Evolutionary conservation across 495 filamentous ascomycete species (phyloP), one percentile per base, ranked within the genome.

Genomic region (Endocarpon pusillum): DNA sequence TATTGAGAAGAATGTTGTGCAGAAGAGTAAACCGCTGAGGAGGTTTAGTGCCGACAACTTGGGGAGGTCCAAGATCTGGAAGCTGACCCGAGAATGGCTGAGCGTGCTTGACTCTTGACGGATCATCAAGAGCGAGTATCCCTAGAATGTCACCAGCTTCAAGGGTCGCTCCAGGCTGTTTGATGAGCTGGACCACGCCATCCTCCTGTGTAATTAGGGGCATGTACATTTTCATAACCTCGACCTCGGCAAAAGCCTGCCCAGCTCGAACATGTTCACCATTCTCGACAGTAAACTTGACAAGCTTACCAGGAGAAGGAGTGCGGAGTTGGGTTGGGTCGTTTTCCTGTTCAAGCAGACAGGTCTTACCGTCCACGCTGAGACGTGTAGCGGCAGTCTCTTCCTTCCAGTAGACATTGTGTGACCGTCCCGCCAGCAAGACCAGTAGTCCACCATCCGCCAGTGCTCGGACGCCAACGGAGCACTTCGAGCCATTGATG

Each of bases 141-240:
- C 85, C 89, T n/a, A 99, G 75, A 40, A 96, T 96, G 46, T 99
- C 89, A 51, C 89, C 89, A 47, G 89, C 89, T 56, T 94, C 85
- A 21, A 99, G 78, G n/a, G 84, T 89, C 14, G 89, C 82, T 45
- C 89, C 89, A 35, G 91, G 91, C 61, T 96, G 89, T 72, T 99
- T 99, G 65, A 99, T 93, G 47, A 96, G 68, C 60, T 94, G 86
- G 29, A 99, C 91, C 35, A 87, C 75, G 58, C 89, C 89, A 43
- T 93, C 91, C 54, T 99, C 89, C 55, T 87, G 78, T n/a, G 89
- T 78, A 36, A 99, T 67, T 34, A 99, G 68, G 45, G 89, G 89
- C 89, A 99, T 99, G 64, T 93, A 96, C 89, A 99, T 99, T 68
- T 99, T 99, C 89, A 99, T 99, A 54, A 99, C 91, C 55, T 99